Evolutionary conservation across 2,329 filamentous ascomycete species (phyloP).

Genomic region (Diaporthe sp.): DNA sequence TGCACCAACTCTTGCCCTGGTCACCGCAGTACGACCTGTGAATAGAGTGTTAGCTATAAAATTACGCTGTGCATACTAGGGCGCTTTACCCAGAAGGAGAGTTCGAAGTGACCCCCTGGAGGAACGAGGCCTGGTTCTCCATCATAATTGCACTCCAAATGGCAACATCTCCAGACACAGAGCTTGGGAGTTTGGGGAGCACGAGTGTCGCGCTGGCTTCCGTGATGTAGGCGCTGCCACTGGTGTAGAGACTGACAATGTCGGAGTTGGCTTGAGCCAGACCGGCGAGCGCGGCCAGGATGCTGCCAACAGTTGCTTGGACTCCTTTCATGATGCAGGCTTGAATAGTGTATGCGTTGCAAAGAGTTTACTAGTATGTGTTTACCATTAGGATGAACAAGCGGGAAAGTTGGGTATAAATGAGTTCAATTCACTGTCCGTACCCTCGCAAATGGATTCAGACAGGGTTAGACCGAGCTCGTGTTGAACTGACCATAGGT

Average conservation of each 20-base stretch:
- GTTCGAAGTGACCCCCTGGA: neutral
- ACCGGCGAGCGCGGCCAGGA: neutral
- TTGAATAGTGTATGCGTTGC: neutral
- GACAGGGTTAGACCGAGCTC: neutral
- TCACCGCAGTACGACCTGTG: conserved; percentile 6
- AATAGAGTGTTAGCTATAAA: neutral
- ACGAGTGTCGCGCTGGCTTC: conserved; percentile 2
- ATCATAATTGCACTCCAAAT: conserved; percentile 12
- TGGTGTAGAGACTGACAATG: conserved; percentile 15
- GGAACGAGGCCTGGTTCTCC: conserved; percentile 4
- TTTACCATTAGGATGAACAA: neutral
- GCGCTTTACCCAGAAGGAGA: neutral
- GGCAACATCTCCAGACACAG: conserved; percentile 14
- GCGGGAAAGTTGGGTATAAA: neutral
- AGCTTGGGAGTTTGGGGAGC: neutral
- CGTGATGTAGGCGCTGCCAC: conserved; percentile 1
- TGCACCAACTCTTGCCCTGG: neutral
- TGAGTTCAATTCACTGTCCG: neutral
- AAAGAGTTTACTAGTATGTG: neutral
- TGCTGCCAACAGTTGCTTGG: neutral
- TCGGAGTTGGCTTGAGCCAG: conserved; percentile 8
- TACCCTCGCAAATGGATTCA: neutral
- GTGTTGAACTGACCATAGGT: neutral
- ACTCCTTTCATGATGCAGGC: neutral
- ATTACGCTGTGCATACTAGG: accelerated